Base-by-base conservation (phyloP, 2,329 filamentous ascomycete species). In the Fusarium newnesense region DNA sequence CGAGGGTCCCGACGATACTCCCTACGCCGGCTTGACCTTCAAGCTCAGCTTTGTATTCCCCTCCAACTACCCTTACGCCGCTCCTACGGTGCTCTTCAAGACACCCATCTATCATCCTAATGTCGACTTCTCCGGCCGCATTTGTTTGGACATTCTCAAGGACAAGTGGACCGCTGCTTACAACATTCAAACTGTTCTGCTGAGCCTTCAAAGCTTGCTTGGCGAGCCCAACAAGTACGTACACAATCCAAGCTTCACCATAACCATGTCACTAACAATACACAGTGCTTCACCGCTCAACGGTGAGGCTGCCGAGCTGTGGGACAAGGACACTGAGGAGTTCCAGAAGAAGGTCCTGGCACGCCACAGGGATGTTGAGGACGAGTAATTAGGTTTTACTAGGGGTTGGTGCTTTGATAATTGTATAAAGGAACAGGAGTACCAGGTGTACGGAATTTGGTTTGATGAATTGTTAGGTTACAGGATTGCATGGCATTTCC, bases 91-190 rank as follows among this genome's bases (percentile, higher is more conserved):
- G 24, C 89, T 97, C 67, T 99, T 98, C 91, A 97, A 95, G 87
- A 99, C 97, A 11, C 96, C 96, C 42, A 98, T 99, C 84, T 99
- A 98, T 87, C 96, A 99, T 83, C 96, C 96, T 60, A 99, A 99
- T 79, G 94, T 99, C 77, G 96, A 99, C 85, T 98, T 99, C 85
- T 95, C 93, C 7, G 96, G 96, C 44, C 90, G 96, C 64, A 99
- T 99, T 83, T 99, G 96, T 83, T 88, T 99, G 69, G 97, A 99
- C 80, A 99, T 99, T 76, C 88, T 99, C 74, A 98, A 98, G 88
- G 96, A 98, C 83, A 98, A 98, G 86, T 99, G 96, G 96, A 97
- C 95, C 67, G 95, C 96, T 24, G 95, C 97, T 47, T 97, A 98
- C 88, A 98, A 98, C 80, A 95, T 97, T 70, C 94, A 97, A 83